Evolutionary conservation across 306 rosid genomes (phyloP), one percentile per base, ranked within the genome.

Genomic region (Inga oerstediana): DNA sequence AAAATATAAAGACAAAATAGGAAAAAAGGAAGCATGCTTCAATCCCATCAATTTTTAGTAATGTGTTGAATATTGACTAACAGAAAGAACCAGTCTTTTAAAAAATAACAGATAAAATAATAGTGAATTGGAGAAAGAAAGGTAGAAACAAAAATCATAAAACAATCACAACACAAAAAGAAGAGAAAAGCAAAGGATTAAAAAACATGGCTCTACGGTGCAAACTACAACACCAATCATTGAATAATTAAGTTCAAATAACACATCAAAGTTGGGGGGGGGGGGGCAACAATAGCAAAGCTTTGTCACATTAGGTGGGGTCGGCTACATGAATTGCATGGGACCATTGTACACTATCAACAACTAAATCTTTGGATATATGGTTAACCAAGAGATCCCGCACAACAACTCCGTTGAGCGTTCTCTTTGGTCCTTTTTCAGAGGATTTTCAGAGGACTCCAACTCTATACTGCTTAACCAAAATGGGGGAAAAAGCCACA

Each of bases 81-180:
- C 7, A 62, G 22, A 46, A 74, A 22, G 45, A 67, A 37, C 46
- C 48, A 68, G 3, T 37, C n/a, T 68, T 68, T 19, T 37, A 8
- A 37, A 68, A 43, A 71, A 2, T 2, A 11, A 14, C 13, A 14
- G 43, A 15, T 5, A 30, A 44, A 43, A 71, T 43, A 44, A 71
- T 22, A 71, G 20, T 71, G 15, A 43, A 71, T 39, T 37, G 44
- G 32, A 43, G 75, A 71, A 71, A 71, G 48, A 68, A 68, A 70
- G 20, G 74, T 8, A 71, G 27, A 4, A 43, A 44, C 12, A n/a
- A 44, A 12, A 43, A 71, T 64, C 70, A 24, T 43, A 71, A 2
- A 43, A 71, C 54, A 44, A n/a, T 54, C 35, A 71, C 75, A 4
- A 32, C 48, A 70, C 34, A 30, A 30, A 70, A 20, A 44, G 56